Conservation (phyloP, 306 rosid species). For the Betula pendula region DNA sequence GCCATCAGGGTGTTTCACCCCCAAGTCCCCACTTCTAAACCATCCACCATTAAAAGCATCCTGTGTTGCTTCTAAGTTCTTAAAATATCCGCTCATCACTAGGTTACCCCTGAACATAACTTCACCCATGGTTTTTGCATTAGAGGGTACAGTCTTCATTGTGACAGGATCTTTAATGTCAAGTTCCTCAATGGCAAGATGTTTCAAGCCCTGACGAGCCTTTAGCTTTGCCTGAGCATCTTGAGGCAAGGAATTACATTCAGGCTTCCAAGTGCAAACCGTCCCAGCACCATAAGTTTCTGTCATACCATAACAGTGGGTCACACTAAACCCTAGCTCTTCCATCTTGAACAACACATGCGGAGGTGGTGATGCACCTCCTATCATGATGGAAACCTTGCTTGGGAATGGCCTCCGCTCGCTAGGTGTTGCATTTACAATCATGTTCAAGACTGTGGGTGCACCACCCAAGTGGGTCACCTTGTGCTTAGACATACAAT, state of each 20-base stretch:
- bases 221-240: slow-evolving; percentile 61
- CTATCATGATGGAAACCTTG: slow-evolving; percentile 61
- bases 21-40: slow-evolving; percentile 81
- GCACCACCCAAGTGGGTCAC: slow-evolving; percentile 70
- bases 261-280: slow-evolving; percentile 72
- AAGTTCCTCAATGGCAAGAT: slow-evolving; percentile 65
- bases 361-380: slow-evolving; percentile 80
- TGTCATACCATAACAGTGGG: slow-evolving; percentile 78
- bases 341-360: slow-evolving; percentile 57
- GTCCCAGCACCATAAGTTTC: slow-evolving; percentile 87
- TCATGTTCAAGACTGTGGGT: slow-evolving; percentile 73
- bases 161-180: slow-evolving; percentile 76
- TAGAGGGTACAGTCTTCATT: slow-evolving; percentile 73
- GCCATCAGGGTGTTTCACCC: slow-evolving; percentile 76
- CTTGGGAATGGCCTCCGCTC: slow-evolving; percentile 55
- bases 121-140: slow-evolving; percentile 81
- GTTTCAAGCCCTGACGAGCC: slow-evolving; percentile 75
- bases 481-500: no score
- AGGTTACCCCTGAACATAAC: slow-evolving; percentile 88
- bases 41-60: slow-evolving; percentile 83
- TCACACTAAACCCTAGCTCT: slow-evolving; percentile 59
- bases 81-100: slow-evolving; percentile 82
- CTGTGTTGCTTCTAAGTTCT: slow-evolving; percentile 56
- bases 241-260: slow-evolving; percentile 66
- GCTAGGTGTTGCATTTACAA: slow-evolving; percentile 52